Base-by-base conservation (phyloP, 495 filamentous ascomycete genomes). In the Melanomma pulvis-pyrius region DNA sequence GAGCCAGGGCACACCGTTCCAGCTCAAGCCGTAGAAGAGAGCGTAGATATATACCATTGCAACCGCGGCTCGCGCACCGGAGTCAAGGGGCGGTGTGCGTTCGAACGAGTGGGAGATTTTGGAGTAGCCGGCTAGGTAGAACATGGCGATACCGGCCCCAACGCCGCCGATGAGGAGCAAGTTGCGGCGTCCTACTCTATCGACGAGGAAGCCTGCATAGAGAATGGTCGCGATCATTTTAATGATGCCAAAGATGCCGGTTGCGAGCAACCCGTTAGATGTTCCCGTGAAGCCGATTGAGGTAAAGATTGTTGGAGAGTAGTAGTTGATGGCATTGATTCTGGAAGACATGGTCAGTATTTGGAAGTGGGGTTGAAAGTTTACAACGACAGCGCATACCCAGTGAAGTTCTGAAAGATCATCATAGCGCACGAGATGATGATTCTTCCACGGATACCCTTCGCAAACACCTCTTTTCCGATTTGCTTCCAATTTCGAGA, bases 1-100 rank as follows among this genome's bases (percentile, higher is more conserved):
- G 5, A 74, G 70, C 73, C 73, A 76, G 15, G 71, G 71, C 6
- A 73, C 74, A 7, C 90, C 90, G 12, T 34, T 4, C 87, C 87
- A 91, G 6, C 84, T 83, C 0, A 87, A 83, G 9, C 87, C 87
- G 71, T 90, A 91, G 75, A 88, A 6, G 12, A 41, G 12, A 4
- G 12, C 28, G 21, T 58, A 44, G 17, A 58, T 6, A 21, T 58
- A 58, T 5, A 58, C 17, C 21, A 53, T 53, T 25, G 26, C 49
- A 21, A 58, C 19, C 3, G 32, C 32, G 12, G 36, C 15, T 13
- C 15, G 12, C 5, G 17, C 13, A n/a, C 15, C 5, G 9, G 30
- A 6, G 36, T 41, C 49, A 2, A 24, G 21, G 7, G 19, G 7
- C 4, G 5, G 49, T 24, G 49, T 26, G 21, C 15, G 13, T 17